These are phyloP conservation scores for Lepiota brunneoincarnata DNA, from an alignment of 768 basidiomycete species.

Conservation along the genomic window DNA sequence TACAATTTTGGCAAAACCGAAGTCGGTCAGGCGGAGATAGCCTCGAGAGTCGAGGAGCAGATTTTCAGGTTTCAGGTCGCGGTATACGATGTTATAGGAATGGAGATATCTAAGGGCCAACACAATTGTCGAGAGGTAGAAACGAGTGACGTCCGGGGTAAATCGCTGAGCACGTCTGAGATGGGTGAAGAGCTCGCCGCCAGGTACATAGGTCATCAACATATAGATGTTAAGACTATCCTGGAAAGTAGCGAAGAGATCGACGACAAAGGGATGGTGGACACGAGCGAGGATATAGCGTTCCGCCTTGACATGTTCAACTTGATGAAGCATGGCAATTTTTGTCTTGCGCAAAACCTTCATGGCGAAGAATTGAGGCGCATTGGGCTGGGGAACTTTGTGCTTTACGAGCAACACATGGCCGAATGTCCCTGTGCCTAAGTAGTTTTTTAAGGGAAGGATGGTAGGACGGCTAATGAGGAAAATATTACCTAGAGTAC, in stretches of 20 bases:
- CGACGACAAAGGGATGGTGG: conserved; percentile 94
- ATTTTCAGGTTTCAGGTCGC: conserved; percentile 98
- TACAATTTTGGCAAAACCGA: conserved; percentile 97
- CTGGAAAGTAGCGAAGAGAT: conserved; percentile 93
- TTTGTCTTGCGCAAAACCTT: conserved; percentile 87
- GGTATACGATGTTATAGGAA: conserved; percentile 96
- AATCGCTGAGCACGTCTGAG: conserved; percentile 92
- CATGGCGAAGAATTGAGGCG: conserved; percentile 76
- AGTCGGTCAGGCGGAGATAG: conserved; percentile 94
- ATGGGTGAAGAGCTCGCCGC: conserved; percentile 97
- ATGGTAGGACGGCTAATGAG: conserved; percentile 1
- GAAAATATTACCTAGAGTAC: conserved; percentile 36
- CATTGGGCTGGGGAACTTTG: conserved; percentile 44
- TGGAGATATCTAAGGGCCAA: conserved; percentile 94
- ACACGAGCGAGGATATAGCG: conserved; percentile 90
- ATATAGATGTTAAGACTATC: conserved; percentile 98
- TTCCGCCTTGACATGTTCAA: conserved; percentile 97
- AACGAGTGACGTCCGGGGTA: conserved; percentile 95
- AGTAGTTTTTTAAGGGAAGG: conserved; percentile 1
- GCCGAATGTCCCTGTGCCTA: conserved; percentile 96
- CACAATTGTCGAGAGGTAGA: conserved; percentile 95
- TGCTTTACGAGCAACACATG: conserved; percentile 89
- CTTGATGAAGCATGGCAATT: conserved; percentile 87
- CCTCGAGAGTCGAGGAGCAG: conserved; percentile 92
- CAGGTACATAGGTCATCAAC: conserved; percentile 94